Base-by-base conservation (phyloP, 2,329 filamentous ascomycete genomes). In the Pyrenochaeta sp. region DNA sequence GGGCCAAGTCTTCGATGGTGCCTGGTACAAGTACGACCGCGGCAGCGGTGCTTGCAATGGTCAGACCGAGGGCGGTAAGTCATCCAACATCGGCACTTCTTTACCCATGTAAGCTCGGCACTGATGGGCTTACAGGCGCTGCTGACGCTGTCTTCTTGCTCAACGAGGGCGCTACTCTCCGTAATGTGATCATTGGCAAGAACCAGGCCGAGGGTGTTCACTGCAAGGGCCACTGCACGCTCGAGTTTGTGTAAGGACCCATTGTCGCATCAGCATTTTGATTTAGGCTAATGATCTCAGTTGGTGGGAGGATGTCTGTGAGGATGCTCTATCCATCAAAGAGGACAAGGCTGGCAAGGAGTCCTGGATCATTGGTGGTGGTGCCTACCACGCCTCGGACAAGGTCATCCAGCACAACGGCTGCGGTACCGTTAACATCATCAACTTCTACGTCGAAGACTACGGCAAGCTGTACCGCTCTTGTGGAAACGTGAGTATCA, bases 151-250 rank as follows among this genome's bases (percentile, higher is more conserved):
- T 85, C 64, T 85, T 85, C 76, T 77, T 83, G 54, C 77, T 85
- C 39, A 76, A 80, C 60, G 71, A 77, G 24, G 83, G 83, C 24
- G 83, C 80, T 15, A 82, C 80, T 13, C 74, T 85, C 37, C 79
- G 77, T 56, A 85, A 85, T 62, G 82, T 82, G 65, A 84, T 85
- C 70, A 84, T 85, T 51, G 82, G 83, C 19, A 76, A 78, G 47
- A 79, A 80, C 56, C 80, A 84, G 65, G 77, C 79, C 28, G 83
- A 85, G 69, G 83, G 82, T 59, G 80, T 85, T 34, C 82, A 85
- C 75, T 85, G 83, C 74, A 70, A 79, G 57, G 68, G 68, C 1
- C 75, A 78, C 43, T 84, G 83, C 72, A 82, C 76, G 27, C 72
- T 83, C 30, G 78, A 78, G 48, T 59, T 51, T n/a, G 56, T 59